Conservation (phyloP, 2,329 filamentous ascomycete genomes). For the Aureobasidium mangrovei region DNA sequence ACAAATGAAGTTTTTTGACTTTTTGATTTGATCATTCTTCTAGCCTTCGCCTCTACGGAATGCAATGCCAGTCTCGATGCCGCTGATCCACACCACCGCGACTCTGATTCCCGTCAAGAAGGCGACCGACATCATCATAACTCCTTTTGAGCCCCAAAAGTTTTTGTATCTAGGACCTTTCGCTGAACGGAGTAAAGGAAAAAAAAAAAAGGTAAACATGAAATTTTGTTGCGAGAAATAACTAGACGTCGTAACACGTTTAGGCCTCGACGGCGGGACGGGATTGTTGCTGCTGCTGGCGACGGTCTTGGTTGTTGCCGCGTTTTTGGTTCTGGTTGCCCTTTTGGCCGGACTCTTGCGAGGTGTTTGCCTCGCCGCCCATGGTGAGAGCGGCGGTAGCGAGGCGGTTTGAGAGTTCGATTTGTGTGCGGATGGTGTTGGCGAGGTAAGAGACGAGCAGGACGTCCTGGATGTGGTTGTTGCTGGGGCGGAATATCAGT, state of each 20-base stretch:
- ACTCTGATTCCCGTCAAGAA: conserved; percentile 10
- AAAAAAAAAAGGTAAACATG: conserved; percentile 4
- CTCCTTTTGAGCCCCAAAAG: not conserved
- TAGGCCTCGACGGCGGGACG: conserved; percentile 16
- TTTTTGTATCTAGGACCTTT: no score
- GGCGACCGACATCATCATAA: conserved; percentile 11
- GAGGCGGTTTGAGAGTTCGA: conserved; percentile 91
- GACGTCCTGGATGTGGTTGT: conserved; percentile 99
- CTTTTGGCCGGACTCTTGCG: conserved; percentile 15
- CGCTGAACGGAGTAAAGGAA: not conserved
- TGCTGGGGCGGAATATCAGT: conserved; percentile 43
- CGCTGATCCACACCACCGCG: conserved; percentile 12
- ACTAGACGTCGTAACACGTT: not conserved
- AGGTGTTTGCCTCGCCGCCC: conserved; percentile 28
- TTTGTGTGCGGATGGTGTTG: conserved; percentile 98
- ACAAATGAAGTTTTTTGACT: conserved; percentile 2
- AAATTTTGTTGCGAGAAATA: not conserved
- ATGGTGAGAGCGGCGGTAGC: conserved; percentile 53
- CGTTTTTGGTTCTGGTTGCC: conserved; percentile 17
- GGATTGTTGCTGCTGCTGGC: conserved; percentile 15
- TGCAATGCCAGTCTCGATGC: conserved; percentile 11
- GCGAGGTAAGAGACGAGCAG: conserved; percentile 96
- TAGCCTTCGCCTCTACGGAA: conserved; percentile 15
- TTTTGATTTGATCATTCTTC: conserved; percentile 14
- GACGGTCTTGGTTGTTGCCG: conserved; percentile 16